These are phyloP conservation scores for Elasticomyces elasticus DNA, from an alignment of 495 filamentous ascomycete species.

Conservation along the genomic window DNA sequence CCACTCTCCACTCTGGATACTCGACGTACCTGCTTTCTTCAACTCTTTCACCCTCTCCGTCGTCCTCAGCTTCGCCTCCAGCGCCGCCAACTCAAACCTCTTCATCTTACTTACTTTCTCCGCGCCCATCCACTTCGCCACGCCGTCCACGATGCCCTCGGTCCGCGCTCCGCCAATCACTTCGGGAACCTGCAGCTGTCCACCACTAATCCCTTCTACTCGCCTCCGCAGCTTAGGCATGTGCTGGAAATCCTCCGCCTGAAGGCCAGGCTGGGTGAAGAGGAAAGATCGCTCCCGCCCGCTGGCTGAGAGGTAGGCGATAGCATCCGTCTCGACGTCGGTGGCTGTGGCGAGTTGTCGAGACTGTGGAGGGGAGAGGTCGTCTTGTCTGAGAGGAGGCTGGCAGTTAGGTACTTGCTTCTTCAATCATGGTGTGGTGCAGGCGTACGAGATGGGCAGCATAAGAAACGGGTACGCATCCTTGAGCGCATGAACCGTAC, in stretches of 20 bases:
- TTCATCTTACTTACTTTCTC: not conserved
- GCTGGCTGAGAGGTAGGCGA: conserved; percentile 49
- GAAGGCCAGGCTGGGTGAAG: conserved; percentile 66
- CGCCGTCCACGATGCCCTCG: not conserved
- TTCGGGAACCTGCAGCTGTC: conserved; percentile 24
- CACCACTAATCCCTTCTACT: conserved; percentile 21
- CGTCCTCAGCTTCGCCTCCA: not conserved
- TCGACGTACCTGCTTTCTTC: not conserved
- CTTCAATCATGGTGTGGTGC: not conserved
- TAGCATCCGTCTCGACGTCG: conserved; percentile 23
- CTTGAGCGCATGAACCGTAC: conserved; percentile 57
- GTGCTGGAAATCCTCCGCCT: conserved; percentile 52
- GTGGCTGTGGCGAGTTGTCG: conserved; percentile 11
- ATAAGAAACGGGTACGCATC: conserved; percentile 83
- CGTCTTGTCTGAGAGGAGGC: not conserved
- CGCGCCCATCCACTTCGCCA: not conserved
- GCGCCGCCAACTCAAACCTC: not conserved
- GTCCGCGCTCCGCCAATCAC: conserved; percentile 21
- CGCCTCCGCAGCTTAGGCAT: conserved; percentile 50
- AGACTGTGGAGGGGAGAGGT: not conserved
- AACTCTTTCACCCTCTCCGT: not conserved
- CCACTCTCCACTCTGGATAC: conserved; percentile 33
- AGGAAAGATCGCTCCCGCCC: conserved; percentile 71
- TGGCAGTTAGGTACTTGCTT: not conserved
- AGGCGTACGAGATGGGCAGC: conserved; percentile 64